Percentiles rank a stretch among this genome's conserved stretches.
Evolutionary conservation across 345 rosid species (phyloP).

Genomic region (Pugionium cornutum): DNA sequence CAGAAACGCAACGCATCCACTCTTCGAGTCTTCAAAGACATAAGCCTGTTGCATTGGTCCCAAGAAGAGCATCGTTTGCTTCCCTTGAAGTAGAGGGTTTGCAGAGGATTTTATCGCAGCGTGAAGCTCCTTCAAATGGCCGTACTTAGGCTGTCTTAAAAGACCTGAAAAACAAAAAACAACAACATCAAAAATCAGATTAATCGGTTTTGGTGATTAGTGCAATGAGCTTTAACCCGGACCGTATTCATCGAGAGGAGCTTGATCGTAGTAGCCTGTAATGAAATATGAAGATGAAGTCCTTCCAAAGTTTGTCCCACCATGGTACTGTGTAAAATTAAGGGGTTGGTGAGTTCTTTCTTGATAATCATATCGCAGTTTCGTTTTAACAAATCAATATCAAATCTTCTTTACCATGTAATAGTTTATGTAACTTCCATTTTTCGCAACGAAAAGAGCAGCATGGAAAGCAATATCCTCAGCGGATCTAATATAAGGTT

Average conservation of each 20-base stretch:
- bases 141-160: constrained; percentile 79
- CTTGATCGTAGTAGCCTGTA: constrained; percentile 81
- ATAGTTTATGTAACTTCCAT: constrained; percentile 80
- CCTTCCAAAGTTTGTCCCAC: constrained; percentile 96
- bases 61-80: constrained; percentile 49
- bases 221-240: constrained; percentile 14
- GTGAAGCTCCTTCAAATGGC: constrained; percentile 80
- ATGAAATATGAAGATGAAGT: constrained; percentile 64
- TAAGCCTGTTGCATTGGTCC: constrained; percentile 79
- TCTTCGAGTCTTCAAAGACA: constrained; percentile 53
- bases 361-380: background rate
- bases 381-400: background rate
- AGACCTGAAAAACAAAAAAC: constrained; percentile 48
- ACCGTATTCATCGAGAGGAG: constrained; percentile 96
- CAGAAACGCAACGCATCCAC: constrained; percentile 79
- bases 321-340: constrained; percentile 62
- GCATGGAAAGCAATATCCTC: constrained; percentile 85
- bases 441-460: constrained; percentile 73
- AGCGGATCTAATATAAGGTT: constrained; percentile 61
- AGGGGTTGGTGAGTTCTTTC: constrained; percentile 8
- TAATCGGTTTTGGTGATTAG: background rate
- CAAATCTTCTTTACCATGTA: constrained; percentile 64
- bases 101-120: constrained; percentile 57
- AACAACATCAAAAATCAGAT: background rate
- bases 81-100: constrained; percentile 58